Conservation (phyloP, 768 basidiomycete genomes). For the Pulveroboletus sp. region DNA sequence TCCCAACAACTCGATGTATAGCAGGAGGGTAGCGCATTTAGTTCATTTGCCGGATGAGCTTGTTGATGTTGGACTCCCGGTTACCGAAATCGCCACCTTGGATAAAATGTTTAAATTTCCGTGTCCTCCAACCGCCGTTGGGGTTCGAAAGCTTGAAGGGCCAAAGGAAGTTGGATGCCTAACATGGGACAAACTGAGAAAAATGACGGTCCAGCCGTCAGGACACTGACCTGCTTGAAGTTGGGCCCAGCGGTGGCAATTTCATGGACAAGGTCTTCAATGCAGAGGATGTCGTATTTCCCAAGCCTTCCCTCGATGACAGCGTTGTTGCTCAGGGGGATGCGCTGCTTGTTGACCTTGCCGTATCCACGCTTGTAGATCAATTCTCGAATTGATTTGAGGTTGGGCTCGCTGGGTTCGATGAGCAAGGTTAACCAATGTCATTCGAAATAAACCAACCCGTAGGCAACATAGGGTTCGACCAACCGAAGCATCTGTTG, state of each 20-base stretch:
- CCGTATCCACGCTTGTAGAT: conserved; percentile 99
- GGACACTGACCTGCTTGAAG: conserved; percentile 86
- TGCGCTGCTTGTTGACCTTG: conserved; percentile 96
- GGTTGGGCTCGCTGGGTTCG: conserved; percentile 76
- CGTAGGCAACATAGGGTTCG: conserved; percentile 97
- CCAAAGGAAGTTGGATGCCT: conserved; percentile 97
- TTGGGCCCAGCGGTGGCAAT: conserved; percentile 93
- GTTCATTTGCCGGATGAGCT: conserved; percentile 95
- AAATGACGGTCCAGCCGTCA: neutral
- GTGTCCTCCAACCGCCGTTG: conserved; percentile 94
- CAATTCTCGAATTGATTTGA: conserved; percentile 94
- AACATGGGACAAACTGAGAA: neutral
- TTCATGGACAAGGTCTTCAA: conserved; percentile 97
- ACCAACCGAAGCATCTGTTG: conserved; percentile 97
- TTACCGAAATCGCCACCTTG: conserved; percentile 98
- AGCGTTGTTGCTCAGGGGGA: conserved; percentile 90
- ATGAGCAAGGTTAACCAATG: conserved; percentile 2
- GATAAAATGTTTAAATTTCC: conserved; percentile 97
- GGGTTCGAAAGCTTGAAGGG: conserved; percentile 99
- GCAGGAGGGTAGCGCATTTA: conserved; percentile 31
- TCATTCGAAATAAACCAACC: conserved; percentile 45
- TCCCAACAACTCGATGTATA: conserved; percentile 6
- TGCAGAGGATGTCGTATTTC: conserved; percentile 92
- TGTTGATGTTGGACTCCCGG: conserved; percentile 96
- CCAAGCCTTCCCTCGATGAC: conserved; percentile 89